Base-by-base conservation (phyloP, 768 basidiomycete species). In the Amanita inopinata region DNA sequence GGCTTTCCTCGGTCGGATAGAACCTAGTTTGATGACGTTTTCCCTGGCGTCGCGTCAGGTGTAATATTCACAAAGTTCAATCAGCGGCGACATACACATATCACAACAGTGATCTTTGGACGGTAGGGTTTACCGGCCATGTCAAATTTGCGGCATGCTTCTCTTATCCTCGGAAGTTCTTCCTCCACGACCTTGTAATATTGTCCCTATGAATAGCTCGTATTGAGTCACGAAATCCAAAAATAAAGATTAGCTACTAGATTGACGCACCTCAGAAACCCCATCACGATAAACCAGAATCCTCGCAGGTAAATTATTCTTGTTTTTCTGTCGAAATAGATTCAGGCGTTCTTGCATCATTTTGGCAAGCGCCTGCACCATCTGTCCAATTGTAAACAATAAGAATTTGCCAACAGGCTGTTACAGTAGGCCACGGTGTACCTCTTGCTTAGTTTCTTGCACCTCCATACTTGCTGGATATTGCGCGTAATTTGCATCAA, bases 221-320 rank as follows among this genome's bases (percentile, higher is more conserved):
- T 32, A 20, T 22, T 8, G n/a, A n/a, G 4, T 31, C 28, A 22
- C 18, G 10, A 8, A 22, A 22, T 31, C 12, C 12, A 9, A 68
- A 67, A 39, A 65, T 63, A 30, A 30, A 27, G 27, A 46, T 8
- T 14, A 43, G 44, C 22, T 27, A n/a, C n/a, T n/a, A n/a, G n/a
- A n/a, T n/a, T n/a, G n/a, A n/a, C n/a, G n/a, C n/a, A 81, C 84
- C 62, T 88, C 85, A 2, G 84, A 86, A 20, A 89, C 84, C 37
- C 87, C 87, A 55, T 89, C 87, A 14, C 88, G 76, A 52, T 80
- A 91, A 0, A 91, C 71, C 9, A 83, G 55, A 33, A 91, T 65
- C 2, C 84, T 73, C 4, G 73, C 61, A 0, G 88, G 88, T 0
- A 89, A 64, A 55, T 67, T 22, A 0, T 47, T 41, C 23, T 55